Evolutionary conservation across 1,139 yeast species (phyloP).

Genomic region (Taphrina confusa): DNA sequence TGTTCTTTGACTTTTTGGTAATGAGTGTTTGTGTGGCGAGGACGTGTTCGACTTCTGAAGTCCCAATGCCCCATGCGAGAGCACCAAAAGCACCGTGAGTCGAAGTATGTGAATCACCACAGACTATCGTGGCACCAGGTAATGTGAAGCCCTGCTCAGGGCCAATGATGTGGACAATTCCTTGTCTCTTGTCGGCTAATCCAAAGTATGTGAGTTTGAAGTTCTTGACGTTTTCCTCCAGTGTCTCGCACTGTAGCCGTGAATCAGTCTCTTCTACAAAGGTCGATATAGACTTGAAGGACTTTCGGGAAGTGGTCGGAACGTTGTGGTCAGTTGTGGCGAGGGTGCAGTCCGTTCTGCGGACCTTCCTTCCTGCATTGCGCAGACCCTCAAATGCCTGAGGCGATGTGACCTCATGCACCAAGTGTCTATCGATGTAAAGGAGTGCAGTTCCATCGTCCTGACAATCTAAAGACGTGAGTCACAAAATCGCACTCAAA

Average conservation of each 20-base stretch:
- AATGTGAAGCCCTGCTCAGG: conserved; percentile 98
- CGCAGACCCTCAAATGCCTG: conserved; percentile 96
- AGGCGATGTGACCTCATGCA: conserved; percentile 97
- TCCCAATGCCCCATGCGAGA: conserved; percentile 98
- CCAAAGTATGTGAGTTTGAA: conserved; percentile 91
- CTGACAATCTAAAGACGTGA: conserved; percentile 58
- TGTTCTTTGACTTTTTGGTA: conserved; percentile 91
- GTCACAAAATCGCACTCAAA: neutral
- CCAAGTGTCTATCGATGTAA: conserved; percentile 93
- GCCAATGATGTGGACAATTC: conserved; percentile 96
- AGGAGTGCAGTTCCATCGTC: conserved; percentile 81
- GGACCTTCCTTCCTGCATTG: conserved; percentile 81
- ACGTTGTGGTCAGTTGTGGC: conserved; percentile 98
- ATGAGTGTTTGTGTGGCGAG: conserved; percentile 94
- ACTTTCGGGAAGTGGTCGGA: conserved; percentile 81
- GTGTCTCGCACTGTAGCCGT: conserved; percentile 83
- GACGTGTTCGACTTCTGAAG: conserved; percentile 98
- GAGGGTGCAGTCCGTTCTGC: conserved; percentile 91
- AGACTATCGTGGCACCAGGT: conserved; percentile 97
- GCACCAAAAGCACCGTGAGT: conserved; percentile 99
- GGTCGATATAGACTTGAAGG: conserved; percentile 71
- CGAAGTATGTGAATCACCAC: conserved; percentile 98
- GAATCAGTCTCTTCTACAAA: conserved; percentile 91
- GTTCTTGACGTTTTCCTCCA: conserved; percentile 87
- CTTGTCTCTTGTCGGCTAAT: conserved; percentile 90